A percentile compares a stretch with the other conserved stretches of the same genome.
phyloP scores from a whole-genome alignment of 2,329 filamentous ascomycete genomes.

The Fusarium musae region DNA sequence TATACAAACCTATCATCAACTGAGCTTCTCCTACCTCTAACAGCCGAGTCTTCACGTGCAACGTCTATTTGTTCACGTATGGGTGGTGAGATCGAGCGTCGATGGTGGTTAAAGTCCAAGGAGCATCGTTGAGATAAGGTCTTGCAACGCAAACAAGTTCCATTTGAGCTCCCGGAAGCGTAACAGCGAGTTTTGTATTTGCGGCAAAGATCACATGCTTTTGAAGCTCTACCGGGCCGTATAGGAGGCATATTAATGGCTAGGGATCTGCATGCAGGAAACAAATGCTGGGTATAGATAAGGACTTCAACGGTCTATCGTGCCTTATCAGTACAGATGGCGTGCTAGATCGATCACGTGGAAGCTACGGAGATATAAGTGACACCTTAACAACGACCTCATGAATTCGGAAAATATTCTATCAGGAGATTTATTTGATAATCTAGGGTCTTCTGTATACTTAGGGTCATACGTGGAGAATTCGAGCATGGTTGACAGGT shows the following conservation, averaged over 20 bases:
- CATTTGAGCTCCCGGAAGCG: slow-evolving; percentile 1
- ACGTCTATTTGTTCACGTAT: neutral
- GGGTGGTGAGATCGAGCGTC: neutral
- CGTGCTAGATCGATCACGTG: slow-evolving; percentile 28
- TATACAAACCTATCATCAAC: slow-evolving; percentile 7
- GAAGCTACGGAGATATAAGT: neutral
- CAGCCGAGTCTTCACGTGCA: fast-evolving
- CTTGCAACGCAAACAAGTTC: slow-evolving; percentile 40
- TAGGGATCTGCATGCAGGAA: neutral
- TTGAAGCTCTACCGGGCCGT: slow-evolving; percentile 39
- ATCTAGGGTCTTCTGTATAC: no score
- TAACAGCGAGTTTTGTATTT: slow-evolving; percentile 45
- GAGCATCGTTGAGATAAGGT: slow-evolving; percentile 41
- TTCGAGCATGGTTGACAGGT: no score
- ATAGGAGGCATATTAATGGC: slow-evolving; percentile 36
- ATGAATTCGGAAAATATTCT: no score
- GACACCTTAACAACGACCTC: fast-evolving
- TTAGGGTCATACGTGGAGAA: no score
- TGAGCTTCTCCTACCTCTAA: neutral
- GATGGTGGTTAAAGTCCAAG: neutral
- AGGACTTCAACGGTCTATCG: neutral
- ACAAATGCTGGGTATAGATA: neutral
- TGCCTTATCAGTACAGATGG: slow-evolving; percentile 12
- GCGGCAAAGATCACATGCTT: slow-evolving; percentile 42
- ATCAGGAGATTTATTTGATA: no score